These are phyloP conservation scores for Gigaspora rosea DNA, from an alignment of 192 early-diverging fungal genomes.

Conservation along the genomic window DNA sequence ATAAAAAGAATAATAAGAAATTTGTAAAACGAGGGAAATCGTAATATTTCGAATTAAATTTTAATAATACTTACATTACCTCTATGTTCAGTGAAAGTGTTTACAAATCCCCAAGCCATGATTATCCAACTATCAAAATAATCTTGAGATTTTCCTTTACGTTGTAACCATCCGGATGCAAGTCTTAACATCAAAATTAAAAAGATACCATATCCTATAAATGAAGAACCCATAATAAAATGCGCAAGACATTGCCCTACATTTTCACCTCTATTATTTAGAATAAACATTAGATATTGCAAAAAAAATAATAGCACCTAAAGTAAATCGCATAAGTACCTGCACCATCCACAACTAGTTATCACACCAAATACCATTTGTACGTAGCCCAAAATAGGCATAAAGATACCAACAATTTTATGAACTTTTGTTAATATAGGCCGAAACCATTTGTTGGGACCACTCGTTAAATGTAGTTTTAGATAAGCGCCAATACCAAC, in stretches of 20 bases:
- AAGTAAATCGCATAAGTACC: conserved; percentile 27
- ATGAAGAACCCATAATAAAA: conserved; percentile 74
- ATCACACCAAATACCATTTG: conserved; percentile 69
- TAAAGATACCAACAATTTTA: conserved; percentile 50
- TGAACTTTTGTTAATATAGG: conserved; percentile 53
- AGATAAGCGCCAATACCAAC: conserved; percentile 59
- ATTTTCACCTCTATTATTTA: conserved; percentile 35
- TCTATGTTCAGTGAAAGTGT: conserved; percentile 73
- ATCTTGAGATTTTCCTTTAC: conserved; percentile 62
- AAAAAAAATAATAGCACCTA: neutral
- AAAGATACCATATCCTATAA: conserved; percentile 66
- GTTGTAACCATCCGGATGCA: conserved; percentile 58
- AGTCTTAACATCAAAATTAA: conserved; percentile 57
- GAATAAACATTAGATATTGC: neutral
- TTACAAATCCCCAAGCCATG: conserved; percentile 66
- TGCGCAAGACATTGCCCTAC: conserved; percentile 70
- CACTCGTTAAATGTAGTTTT: conserved; percentile 58
- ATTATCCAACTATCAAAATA: conserved; percentile 70
- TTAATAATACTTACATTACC: conserved; percentile 36
- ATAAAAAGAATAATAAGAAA: neutral
- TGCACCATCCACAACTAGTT: conserved; percentile 61
- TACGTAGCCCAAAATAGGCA: conserved; percentile 61
- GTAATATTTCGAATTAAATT: too few species aligned
- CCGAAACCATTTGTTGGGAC: conserved; percentile 54
- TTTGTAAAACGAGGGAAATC: neutral